phyloP scores from a whole-genome alignment of 176 grass and related monocot species.

The Tillandsia fasciculata region DNA sequence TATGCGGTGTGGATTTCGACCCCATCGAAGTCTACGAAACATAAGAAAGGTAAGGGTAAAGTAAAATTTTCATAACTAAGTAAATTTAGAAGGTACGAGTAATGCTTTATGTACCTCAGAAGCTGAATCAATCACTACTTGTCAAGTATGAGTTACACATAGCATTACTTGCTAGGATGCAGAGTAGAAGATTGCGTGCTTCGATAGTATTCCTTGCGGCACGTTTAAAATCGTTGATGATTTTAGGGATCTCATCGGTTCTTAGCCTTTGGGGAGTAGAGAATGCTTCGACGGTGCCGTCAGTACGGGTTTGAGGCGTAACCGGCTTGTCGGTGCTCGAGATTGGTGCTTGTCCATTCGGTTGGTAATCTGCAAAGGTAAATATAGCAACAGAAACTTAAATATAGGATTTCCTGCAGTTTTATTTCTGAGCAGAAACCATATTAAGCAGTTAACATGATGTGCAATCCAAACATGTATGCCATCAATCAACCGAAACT shows the following conservation, averaged over 20 bases:
- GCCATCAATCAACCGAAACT: too few species aligned
- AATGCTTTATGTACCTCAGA: too few species aligned
- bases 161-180: too few species aligned
- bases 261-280: conserved; percentile 37
- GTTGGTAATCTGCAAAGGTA: conserved; percentile 38
- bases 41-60: background rate
- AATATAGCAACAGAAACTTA: too few species aligned
- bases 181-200: conserved; percentile 28
- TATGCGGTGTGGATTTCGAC: conserved; percentile 81
- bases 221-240: conserved; percentile 46
- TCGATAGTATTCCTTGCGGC: conserved; percentile 64
- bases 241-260: conserved; percentile 34
- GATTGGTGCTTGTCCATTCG: conserved; percentile 47
- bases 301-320: conserved; percentile 24
- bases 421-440: too few species aligned
- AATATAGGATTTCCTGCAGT: too few species aligned
- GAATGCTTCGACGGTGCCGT: conserved; percentile 19
- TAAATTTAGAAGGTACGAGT: too few species aligned
- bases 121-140: too few species aligned
- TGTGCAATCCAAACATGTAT: too few species aligned
- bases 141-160: too few species aligned
- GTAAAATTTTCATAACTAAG: too few species aligned
- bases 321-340: conserved; percentile 45
- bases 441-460: too few species aligned
- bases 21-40: conserved; percentile 64